phyloP scores from a whole-genome alignment of 2,329 filamentous ascomycete species.

The Aspergillus cejpii region DNA sequence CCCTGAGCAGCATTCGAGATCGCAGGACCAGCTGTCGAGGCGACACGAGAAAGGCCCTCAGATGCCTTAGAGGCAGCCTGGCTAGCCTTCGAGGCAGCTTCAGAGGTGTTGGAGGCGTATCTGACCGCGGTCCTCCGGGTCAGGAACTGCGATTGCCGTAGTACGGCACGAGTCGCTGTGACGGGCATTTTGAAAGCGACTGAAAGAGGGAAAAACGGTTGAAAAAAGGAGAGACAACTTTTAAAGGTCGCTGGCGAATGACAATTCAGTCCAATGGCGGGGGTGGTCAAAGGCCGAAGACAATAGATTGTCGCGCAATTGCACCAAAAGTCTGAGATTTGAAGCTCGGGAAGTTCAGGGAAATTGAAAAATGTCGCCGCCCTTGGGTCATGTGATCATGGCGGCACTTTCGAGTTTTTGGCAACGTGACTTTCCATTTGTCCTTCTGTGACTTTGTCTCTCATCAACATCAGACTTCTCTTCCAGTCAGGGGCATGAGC shows the following conservation, averaged over 20 bases:
- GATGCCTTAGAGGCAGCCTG: constrained; percentile 58
- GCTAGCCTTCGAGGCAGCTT: constrained; percentile 42
- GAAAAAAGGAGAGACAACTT: constrained; percentile 24
- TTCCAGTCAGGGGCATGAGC: too few species aligned
- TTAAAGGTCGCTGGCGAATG: constrained; percentile 25
- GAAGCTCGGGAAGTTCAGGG: constrained; percentile 40
- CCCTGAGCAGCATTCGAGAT: constrained; percentile 66
- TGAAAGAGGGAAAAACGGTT: constrained; percentile 20
- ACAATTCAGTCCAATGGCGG: constrained; percentile 38
- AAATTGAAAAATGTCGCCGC: constrained; percentile 14
- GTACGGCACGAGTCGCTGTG: constrained; percentile 39
- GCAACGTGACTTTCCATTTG: not conserved
- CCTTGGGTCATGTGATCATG: not conserved
- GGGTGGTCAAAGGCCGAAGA: constrained; percentile 26
- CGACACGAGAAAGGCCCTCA: constrained; percentile 74
- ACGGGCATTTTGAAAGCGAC: constrained; percentile 39
- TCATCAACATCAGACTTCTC: not conserved
- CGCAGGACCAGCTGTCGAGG: constrained; percentile 70
- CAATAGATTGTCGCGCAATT: constrained; percentile 29
- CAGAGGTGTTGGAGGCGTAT: constrained; percentile 43
- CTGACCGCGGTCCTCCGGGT: constrained; percentile 42
- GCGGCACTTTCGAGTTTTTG: not conserved
- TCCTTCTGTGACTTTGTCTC: not conserved
- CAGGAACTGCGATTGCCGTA: constrained; percentile 45
- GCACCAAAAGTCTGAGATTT: constrained; percentile 36